Percentiles rank a stretch among this genome's conserved stretches.
These are phyloP conservation scores for Lantana camara DNA, from an alignment of 257 asterid genomes.

Conservation along the genomic window DNA sequence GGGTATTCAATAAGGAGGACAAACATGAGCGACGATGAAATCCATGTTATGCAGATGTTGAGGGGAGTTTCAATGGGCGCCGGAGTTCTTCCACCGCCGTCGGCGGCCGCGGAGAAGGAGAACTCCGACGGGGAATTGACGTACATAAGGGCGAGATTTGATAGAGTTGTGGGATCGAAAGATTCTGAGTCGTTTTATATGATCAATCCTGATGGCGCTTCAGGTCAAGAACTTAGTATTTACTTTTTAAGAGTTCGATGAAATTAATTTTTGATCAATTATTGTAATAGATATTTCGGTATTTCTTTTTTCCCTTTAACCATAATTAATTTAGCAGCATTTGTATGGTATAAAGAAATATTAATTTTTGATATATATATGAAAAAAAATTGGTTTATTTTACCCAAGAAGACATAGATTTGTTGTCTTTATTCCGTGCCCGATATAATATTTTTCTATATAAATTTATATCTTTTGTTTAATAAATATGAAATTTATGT, in stretches of 20 bases:
- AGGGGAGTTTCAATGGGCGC: conserved; percentile 96
- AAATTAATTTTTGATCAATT: too few species aligned
- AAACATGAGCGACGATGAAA: conserved; percentile 74
- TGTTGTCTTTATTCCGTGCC: neutral
- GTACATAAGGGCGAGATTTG: conserved; percentile 82
- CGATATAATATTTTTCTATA: neutral
- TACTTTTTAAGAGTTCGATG: conserved; percentile 61
- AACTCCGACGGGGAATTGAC: conserved; percentile 62
- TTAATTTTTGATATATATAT: too few species aligned
- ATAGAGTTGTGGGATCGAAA: conserved; percentile 78
- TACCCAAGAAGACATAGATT: too few species aligned
- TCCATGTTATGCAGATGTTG: conserved; percentile 68
- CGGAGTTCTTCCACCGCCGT: conserved; percentile 74
- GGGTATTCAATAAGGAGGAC: conserved; percentile 78
- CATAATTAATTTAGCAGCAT: too few species aligned
- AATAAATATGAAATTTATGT: neutral
- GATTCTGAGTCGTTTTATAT: conserved; percentile 83
- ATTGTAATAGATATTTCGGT: neutral
- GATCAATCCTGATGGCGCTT: conserved; percentile 91
- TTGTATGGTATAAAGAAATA: too few species aligned
- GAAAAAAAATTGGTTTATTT: too few species aligned
- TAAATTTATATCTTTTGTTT: neutral
- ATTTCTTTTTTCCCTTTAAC: too few species aligned
- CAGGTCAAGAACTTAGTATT: conserved; percentile 85
- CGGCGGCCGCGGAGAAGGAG: conserved; percentile 41